A percentile compares a stretch with the other conserved stretches of the same genome.
Conservation (phyloP, 495 filamentous ascomycete species). For the Penicillium lagena region DNA sequence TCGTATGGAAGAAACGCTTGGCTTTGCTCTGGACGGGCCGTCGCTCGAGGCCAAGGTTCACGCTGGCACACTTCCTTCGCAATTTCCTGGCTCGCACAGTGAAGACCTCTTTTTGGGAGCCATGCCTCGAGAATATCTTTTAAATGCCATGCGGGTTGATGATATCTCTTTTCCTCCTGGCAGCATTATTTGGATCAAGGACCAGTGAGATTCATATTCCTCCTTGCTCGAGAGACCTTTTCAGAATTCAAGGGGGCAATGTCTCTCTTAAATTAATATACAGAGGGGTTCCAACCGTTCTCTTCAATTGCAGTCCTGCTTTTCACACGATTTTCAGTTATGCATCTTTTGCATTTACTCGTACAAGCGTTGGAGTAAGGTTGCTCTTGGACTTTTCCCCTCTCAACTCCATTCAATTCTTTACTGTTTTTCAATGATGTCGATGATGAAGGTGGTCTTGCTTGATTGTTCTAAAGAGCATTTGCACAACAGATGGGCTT, state of each 20-base stretch:
- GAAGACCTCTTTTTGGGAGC: slow-evolving; percentile 33
- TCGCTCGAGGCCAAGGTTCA: slow-evolving; percentile 29
- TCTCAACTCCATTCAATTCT: too few species aligned
- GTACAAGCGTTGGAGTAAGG: too few species aligned
- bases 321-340: too few species aligned
- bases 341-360: too few species aligned
- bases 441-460: too few species aligned
- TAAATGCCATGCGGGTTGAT: slow-evolving; percentile 25
- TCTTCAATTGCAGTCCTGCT: too few species aligned
- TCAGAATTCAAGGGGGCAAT: neutral
- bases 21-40: slow-evolving; percentile 23
- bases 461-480: too few species aligned
- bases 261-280: too few species aligned
- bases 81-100: slow-evolving; percentile 3
- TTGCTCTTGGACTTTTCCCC: too few species aligned
- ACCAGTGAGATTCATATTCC: slow-evolving; percentile 8
- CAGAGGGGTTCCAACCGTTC: too few species aligned
- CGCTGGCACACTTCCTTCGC: slow-evolving; percentile 9
- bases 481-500: too few species aligned
- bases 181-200: slow-evolving; percentile 24
- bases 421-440: too few species aligned
- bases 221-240: neutral
- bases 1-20: slow-evolving; percentile 19
- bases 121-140: slow-evolving; percentile 24
- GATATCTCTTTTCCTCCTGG: slow-evolving; percentile 15